phyloP scores from a whole-genome alignment of 2,329 filamentous ascomycete genomes.

The Ilyonectria robusta region DNA sequence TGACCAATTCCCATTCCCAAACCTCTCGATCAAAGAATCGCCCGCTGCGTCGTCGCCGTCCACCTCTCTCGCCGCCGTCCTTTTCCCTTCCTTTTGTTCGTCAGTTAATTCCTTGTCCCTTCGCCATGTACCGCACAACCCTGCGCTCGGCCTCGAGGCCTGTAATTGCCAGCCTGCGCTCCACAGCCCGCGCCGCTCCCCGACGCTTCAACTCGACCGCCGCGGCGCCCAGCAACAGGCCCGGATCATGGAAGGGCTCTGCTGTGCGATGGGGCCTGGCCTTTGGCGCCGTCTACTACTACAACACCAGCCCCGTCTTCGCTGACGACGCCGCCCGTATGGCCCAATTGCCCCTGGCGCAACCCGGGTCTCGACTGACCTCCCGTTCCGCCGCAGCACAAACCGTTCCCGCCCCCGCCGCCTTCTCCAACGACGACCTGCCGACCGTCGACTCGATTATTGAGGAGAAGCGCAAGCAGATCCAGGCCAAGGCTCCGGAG shows the following conservation, averaged over 20 bases:
- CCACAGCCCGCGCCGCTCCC: conserved; percentile 56
- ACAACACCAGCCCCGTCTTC: conserved; percentile 91
- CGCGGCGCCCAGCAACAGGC: conserved; percentile 72
- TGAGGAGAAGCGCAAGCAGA: conserved; percentile 72
- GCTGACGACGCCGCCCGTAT: conserved; percentile 85
- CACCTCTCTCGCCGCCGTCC: neutral
- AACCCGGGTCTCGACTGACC: conserved; percentile 24
- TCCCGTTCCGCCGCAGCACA: conserved; percentile 39
- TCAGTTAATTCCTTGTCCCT: conserved; percentile 1
- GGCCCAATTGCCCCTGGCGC: conserved; percentile 46
- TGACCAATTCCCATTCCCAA: conserved; percentile 32
- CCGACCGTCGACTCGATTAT: conserved; percentile 78
- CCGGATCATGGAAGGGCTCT: conserved; percentile 86
- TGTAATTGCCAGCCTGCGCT: conserved; percentile 59
- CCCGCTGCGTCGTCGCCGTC: conserved; percentile 2
- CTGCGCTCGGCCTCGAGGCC: conserved; percentile 63
- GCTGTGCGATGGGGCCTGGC: conserved; percentile 82
- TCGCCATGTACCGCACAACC: conserved; percentile 67
- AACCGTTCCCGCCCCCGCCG: conserved; percentile 59
- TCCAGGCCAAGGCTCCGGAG: conserved; percentile 50
- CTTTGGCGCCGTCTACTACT: conserved; percentile 87
- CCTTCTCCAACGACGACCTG: conserved; percentile 70
- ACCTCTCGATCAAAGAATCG: conserved; percentile 12
- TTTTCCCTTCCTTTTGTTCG: conserved; percentile 13
- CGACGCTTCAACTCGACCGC: conserved; percentile 69